These are phyloP conservation scores for Trifolium fragiferum DNA, from an alignment of 306 rosid species.

Conservation along the genomic window DNA sequence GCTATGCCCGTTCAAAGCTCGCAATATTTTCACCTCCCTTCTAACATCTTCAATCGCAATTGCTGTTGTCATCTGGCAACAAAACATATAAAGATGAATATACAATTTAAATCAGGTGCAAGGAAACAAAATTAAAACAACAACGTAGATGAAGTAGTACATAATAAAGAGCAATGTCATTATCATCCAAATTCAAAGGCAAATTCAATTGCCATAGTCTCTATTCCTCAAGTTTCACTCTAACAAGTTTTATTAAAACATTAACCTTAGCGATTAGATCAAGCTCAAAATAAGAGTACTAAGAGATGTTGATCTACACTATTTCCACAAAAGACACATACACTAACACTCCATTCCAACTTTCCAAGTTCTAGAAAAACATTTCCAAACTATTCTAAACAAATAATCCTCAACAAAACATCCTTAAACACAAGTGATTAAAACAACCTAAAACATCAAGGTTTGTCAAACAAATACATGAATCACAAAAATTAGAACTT, in stretches of 20 bases:
- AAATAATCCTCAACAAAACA: conserved; percentile 32
- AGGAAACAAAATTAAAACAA: conserved; percentile 18
- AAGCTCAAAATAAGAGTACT: not conserved
- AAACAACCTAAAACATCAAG: conserved; percentile 25
- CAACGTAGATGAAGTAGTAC: not conserved
- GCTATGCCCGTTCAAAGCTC: conserved; percentile 86
- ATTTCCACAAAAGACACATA: conserved; percentile 12
- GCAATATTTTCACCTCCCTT: conserved; percentile 96
- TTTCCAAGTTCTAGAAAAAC: conserved; percentile 2
- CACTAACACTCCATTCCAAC: conserved; percentile 40
- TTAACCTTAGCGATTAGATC: conserved; percentile 41
- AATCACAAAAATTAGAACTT: conserved; percentile 1
- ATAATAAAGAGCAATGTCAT: conserved; percentile 8
- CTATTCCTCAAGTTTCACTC: conserved; percentile 15
- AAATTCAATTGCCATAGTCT: conserved; percentile 10
- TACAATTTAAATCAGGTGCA: conserved; percentile 12
- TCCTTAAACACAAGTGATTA: conserved; percentile 18
- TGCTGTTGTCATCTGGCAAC: conserved; percentile 91
- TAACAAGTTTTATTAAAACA: conserved; percentile 35
- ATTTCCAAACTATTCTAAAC: conserved; percentile 34
- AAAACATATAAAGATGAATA: conserved; percentile 40
- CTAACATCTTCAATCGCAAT: conserved; percentile 98
- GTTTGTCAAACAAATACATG: conserved; percentile 22
- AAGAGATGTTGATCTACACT: not conserved
- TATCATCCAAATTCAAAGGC: not conserved